Evolutionary conservation across 176 grass and related monocot species (phyloP), one percentile per base, ranked within the genome.

Genomic region (Pontederia paniculata): DNA sequence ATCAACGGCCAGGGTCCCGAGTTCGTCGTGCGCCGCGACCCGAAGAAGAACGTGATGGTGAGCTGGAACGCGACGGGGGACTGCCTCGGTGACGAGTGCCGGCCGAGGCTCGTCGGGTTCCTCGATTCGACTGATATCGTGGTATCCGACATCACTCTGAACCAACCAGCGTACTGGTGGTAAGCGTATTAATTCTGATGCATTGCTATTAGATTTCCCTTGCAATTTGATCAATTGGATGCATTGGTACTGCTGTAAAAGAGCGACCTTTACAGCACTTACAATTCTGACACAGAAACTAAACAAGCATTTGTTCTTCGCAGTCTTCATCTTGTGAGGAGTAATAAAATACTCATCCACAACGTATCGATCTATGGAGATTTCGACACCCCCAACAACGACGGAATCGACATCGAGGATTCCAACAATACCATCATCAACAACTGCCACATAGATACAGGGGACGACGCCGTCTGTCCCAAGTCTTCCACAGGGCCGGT

Each of bases 1-100:
- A 84, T 96, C 68, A 89, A 87, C 68, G 91, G 91, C 41, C 90
- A 96, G 82, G 69, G 90, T 21, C 79, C 50, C 50, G 85, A 70
- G 12, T 96, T 96, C 66, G 85, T 96, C 3, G 66, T 77, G 58
- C 50, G 68, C 52, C 74, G 66, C 59, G 89, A 51, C 82, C 37
- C 63, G 42, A 74, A 76, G 74, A 89, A 89, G 91, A 96, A 89
- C 50, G n/a, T 89, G 73, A 96, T 89, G 91, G 82, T 87, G n/a
- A 96, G 91, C 68, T 96, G 91, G 91, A 89, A 96, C 73, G 45
- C 21, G 28, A 96, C 91, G 0, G 85, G 91, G 46, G 70, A 80
- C 10, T 96, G 91, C 70, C 8, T 12, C 37, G 76, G 85, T 16
- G 85, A 86, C 56, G 85, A 96, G 70, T 96, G 90, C 66, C 76